Percentiles rank a stretch among this genome's conserved stretches.
Conservation (phyloP, 1,139 yeast genomes). For the Diutina neorugosa region DNA sequence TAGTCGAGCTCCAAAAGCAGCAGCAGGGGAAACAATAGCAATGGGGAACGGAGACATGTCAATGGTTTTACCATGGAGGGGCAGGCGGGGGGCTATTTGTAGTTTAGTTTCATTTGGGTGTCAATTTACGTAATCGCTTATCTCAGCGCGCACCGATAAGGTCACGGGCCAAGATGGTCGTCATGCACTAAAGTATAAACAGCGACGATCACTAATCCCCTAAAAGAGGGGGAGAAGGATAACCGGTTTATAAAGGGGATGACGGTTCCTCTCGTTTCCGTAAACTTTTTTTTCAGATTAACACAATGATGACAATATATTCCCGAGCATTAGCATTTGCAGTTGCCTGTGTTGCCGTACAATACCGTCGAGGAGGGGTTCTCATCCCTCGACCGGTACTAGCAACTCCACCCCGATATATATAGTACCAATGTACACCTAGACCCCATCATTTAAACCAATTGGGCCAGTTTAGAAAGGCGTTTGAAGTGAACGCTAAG, state of each 20-base stretch:
- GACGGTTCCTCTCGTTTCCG: neutral
- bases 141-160: neutral
- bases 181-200: neutral
- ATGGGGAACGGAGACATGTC: neutral
- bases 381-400: neutral
- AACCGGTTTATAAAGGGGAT: neutral
- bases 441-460: no score
- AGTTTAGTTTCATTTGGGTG: neutral
- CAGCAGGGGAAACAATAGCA: neutral
- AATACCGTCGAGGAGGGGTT: neutral
- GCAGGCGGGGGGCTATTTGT: neutral
- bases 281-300: no score
- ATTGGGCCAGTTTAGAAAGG: no score
- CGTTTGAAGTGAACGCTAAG: no score
- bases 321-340: neutral
- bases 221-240: neutral
- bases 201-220: neutral
- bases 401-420: neutral
- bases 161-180: neutral
- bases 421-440: neutral
- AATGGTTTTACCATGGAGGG: neutral
- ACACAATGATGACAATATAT: neutral
- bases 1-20: neutral
- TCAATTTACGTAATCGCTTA: neutral
- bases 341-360: neutral